Percentiles rank a stretch among this genome's conserved stretches.
Conservation (phyloP, 2,329 filamentous ascomycete species). For the Diplodia mutila region DNA sequence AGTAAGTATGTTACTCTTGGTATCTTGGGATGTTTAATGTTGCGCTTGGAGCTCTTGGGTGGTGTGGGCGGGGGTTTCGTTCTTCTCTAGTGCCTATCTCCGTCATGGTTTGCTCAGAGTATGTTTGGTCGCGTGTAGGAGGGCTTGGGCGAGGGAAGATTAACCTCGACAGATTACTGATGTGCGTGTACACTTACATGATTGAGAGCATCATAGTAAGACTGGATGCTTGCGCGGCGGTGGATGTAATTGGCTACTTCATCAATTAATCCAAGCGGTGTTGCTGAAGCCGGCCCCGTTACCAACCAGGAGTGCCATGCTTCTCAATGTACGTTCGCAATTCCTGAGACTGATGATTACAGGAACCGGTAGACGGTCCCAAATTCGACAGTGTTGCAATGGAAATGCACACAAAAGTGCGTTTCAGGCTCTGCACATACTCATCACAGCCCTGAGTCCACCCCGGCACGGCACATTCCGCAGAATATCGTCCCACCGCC, state of each 20-base stretch:
- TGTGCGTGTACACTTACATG: conserved; percentile 15
- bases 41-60: neutral
- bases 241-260: neutral
- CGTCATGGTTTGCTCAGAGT: neutral
- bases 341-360: neutral
- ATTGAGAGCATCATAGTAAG: neutral
- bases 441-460: neutral
- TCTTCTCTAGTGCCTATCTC: neutral
- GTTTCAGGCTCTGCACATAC: neutral
- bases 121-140: neutral
- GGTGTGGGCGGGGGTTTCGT: neutral
- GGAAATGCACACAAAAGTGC: neutral
- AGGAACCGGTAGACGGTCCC: neutral
- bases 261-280: no score
- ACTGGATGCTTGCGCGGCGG: neutral
- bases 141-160: neutral
- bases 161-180: neutral
- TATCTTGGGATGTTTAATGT: neutral
- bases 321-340: neutral
- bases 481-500: neutral
- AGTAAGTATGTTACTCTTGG: neutral
- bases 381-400: neutral
- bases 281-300: no score
- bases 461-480: neutral
- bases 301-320: neutral